Evolutionary conservation across 2,329 filamentous ascomycete species (phyloP), one percentile per base, ranked within the genome.

Genomic region (Monilinia vaccinii-corymbosi): DNA sequence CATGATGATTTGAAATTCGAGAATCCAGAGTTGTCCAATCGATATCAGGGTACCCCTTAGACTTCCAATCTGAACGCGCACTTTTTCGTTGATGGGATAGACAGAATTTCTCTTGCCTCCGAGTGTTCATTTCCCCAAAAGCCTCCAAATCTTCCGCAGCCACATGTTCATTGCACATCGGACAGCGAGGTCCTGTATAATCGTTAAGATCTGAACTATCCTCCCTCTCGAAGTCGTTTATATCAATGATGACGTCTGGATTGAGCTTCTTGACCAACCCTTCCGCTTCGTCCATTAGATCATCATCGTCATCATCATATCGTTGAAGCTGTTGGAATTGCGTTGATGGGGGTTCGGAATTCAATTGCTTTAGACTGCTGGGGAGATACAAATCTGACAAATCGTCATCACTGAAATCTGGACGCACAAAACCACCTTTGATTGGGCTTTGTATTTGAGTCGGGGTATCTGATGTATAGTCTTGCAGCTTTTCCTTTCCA

Each of bases 41-140:
- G 56, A 96, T 87, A 0, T 74, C 71, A 0, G 91, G 91, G 70
- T 93, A 94, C 0, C 61, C 68, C 74, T 80, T 83, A 4, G 71
- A 53, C 16, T 61, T 55, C 70, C 70, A 71, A 16, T 66, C 61
- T 9, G 75, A 72, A 58, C 74, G 66, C 2, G 85, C 86, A 2
- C 80, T 75, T 34, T 75, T 74, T 61, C 76, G 78, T 67, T 81
- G 82, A 75, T 91, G 88, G 9, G 77, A 73, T 47, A 78, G 76
- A 71, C 87, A 91, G 71, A 91, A 89, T 21, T 73, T 75, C 23
- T 78, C 75, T 70, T 89, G 84, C 66, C 81, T 76, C 36, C 77
- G 76, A 40, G 87, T 79, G 36, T 76, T 80, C 74, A 86, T 76
- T 16, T 76, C 73, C 1, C 77, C 76, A 66, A 83, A 83, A 2